These are phyloP conservation scores for Stephanodiscus triporus DNA, from an alignment of 108 stramenopile species.

Conservation along the genomic window DNA sequence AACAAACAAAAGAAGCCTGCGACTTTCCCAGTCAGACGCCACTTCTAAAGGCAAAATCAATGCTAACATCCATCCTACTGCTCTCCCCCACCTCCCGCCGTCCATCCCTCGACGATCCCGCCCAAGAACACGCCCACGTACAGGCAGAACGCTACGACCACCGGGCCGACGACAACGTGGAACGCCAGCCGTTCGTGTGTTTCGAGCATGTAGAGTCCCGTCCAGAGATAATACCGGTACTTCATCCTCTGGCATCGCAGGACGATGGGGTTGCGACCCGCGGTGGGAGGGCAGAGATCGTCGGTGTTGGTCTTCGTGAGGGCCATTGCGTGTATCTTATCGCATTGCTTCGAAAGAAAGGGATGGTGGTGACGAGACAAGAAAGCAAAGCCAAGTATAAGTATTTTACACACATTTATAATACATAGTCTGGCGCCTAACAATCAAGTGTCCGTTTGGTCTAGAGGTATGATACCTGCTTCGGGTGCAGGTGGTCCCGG, in stretches of 20 bases:
- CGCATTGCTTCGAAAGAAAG: too few relatives aligned
- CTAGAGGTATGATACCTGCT: slow-evolving; percentile 95
- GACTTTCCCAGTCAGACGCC: too few relatives aligned
- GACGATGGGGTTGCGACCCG: slow-evolving; percentile 24
- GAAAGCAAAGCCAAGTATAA: too few relatives aligned
- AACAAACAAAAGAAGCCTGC: too few relatives aligned
- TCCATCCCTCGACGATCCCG: slow-evolving; percentile 51
- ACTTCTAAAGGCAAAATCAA: too few relatives aligned
- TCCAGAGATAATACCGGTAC: slow-evolving; percentile 85
- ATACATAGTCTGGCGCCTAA: too few relatives aligned
- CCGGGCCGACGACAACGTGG: slow-evolving; percentile 63
- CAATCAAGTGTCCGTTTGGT: slow-evolving; percentile 63
- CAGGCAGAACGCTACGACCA: slow-evolving; percentile 41
- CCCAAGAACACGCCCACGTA: slow-evolving; percentile 54
- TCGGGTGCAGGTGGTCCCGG: slow-evolving; percentile 93
- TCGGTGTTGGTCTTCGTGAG: slow-evolving; percentile 85
- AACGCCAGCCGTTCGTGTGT: slow-evolving; percentile 69
- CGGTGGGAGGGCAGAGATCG: slow-evolving; percentile 52
- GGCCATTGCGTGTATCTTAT: slow-evolving; percentile 20
- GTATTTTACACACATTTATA: too few relatives aligned
- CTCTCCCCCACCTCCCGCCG: too few relatives aligned
- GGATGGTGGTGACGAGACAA: too few relatives aligned
- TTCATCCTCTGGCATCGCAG: slow-evolving; percentile 45
- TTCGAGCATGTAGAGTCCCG: slow-evolving; percentile 84
- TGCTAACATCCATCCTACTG: too few relatives aligned